A percentile compares a stretch with the other conserved stretches of the same genome.
These are phyloP conservation scores for Albugo laibachii DNA, from an alignment of 352 stramenopile genomes.

Conservation along the genomic window DNA sequence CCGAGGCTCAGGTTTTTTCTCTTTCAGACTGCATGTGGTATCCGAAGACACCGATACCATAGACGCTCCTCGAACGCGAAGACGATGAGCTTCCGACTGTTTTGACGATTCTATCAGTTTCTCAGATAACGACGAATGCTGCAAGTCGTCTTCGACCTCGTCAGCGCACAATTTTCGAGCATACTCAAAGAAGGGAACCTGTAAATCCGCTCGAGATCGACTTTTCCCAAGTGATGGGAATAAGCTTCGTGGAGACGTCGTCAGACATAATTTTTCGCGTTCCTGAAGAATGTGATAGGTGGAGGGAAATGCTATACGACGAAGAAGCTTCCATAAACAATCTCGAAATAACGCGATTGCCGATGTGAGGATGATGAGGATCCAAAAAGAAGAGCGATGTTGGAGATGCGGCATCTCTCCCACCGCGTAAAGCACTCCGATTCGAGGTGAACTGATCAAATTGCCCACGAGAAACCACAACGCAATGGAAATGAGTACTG, in stretches of 20 bases:
- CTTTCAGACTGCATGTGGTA: not conserved
- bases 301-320: conserved; percentile 33
- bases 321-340: conserved; percentile 48
- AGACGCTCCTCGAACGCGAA: not conserved
- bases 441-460: conserved; percentile 29
- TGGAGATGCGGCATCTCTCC: conserved; percentile 55
- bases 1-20: not conserved
- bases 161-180: not conserved
- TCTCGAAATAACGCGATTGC: conserved; percentile 44
- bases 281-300: conserved; percentile 68
- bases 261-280: conserved; percentile 34
- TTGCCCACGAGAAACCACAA: conserved; percentile 44
- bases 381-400: conserved; percentile 33
- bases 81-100: not conserved
- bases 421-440: conserved; percentile 29
- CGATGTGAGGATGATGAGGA: conserved; percentile 33
- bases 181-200: too few relatives aligned
- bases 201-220: too few relatives aligned
- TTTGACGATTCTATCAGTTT: not conserved
- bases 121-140: not conserved
- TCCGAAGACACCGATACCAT: not conserved
- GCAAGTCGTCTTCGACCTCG: not conserved
- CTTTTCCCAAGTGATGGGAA: not conserved
- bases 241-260: conserved; percentile 35
- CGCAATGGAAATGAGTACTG: conserved; percentile 24